phyloP scores from a whole-genome alignment of 805 yeast genomes.

The Zygoascus bituminiphila region DNA sequence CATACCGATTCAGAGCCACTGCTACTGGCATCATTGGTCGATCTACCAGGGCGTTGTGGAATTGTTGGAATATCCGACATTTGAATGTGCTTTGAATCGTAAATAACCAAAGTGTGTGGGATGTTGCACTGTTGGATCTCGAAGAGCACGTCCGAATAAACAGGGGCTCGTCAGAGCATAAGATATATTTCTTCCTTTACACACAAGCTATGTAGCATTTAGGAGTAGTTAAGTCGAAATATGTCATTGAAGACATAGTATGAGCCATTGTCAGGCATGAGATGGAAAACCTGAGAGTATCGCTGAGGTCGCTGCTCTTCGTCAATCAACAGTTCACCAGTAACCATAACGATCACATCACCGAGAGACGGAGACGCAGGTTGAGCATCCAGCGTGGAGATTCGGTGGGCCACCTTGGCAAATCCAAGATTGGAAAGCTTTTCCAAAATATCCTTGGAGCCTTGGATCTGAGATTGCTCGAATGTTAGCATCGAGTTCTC shows the following conservation, averaged over 20 bases:
- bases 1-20: neutral
- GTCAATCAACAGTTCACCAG: conserved; percentile 88
- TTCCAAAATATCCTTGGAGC: conserved; percentile 87
- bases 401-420: conserved; percentile 86
- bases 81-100: no score
- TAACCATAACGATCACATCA: conserved; percentile 93
- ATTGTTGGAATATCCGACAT: neutral
- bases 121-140: no score
- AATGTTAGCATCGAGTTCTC: conserved; percentile 97
- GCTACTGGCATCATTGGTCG: neutral
- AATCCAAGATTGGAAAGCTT: conserved; percentile 84
- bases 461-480: conserved; percentile 90
- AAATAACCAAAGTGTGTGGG: no score
- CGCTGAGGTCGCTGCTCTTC: conserved; percentile 94
- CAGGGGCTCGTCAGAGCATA: neutral
- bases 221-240: conserved; percentile 66
- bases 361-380: conserved; percentile 84
- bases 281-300: conserved; percentile 95
- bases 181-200: neutral
- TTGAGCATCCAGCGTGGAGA: conserved; percentile 94
- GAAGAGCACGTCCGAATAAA: neutral
- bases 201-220: neutral
- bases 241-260: conserved; percentile 95
- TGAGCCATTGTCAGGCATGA: conserved; percentile 84
- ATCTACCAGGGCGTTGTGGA: neutral